phyloP scores from a whole-genome alignment of 1,284 basidiomycete genomes.

The Xerocomus nothofagi region DNA sequence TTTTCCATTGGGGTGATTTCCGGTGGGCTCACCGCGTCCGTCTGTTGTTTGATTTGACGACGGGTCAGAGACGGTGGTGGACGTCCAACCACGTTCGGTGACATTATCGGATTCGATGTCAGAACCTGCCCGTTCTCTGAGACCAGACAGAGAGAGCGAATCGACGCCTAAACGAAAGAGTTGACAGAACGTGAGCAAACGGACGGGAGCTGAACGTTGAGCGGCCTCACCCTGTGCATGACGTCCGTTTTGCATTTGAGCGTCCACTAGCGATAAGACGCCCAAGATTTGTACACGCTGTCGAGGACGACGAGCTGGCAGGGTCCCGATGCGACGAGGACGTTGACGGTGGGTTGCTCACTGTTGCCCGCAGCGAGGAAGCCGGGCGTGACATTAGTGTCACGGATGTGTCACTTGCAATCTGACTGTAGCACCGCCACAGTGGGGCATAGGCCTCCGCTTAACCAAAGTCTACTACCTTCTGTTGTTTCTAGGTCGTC shows the following conservation, averaged over 20 bases:
- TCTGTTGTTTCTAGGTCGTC: neutral
- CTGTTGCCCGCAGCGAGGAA: slow-evolving; percentile 13
- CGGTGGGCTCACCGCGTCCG: slow-evolving; percentile 23
- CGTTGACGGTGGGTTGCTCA: slow-evolving; percentile 3
- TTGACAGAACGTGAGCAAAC: slow-evolving; percentile 5
- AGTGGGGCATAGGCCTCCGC: neutral
- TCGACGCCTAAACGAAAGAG: slow-evolving; percentile 21
- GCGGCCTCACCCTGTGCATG: slow-evolving; percentile 24
- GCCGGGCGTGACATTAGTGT: slow-evolving; percentile 10
- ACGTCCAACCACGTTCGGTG: slow-evolving; percentile 47
- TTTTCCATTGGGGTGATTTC: slow-evolving; percentile 29
- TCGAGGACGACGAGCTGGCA: neutral
- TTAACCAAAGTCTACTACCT: neutral
- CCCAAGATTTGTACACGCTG: neutral
- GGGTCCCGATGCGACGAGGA: neutral
- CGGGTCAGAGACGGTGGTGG: slow-evolving; percentile 44
- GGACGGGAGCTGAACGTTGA: neutral
- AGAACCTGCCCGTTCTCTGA: slow-evolving; percentile 35
- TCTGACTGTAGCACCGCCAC: slow-evolving; percentile 20
- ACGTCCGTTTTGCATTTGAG: slow-evolving; percentile 34
- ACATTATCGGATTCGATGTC: slow-evolving; percentile 43
- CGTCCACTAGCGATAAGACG: neutral
- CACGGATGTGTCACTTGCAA: slow-evolving; percentile 11
- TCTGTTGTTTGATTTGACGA: slow-evolving; percentile 40
- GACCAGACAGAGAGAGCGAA: slow-evolving; percentile 14